Evolutionary conservation across 331 rosid species (phyloP).

Genomic region (Spiraea crenata): DNA sequence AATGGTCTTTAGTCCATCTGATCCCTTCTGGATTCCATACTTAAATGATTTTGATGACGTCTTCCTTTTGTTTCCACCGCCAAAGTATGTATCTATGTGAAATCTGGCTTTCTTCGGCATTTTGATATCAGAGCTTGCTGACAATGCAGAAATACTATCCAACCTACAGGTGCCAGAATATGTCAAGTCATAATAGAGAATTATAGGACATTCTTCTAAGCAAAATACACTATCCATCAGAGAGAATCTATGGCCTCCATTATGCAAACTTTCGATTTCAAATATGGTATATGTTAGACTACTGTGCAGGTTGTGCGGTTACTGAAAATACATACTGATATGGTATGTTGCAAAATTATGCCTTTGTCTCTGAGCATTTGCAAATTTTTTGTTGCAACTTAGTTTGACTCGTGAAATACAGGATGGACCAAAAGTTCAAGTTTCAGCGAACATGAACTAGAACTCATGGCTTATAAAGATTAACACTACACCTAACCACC

Average conservation of each 20-base stretch:
- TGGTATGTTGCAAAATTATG: not conserved
- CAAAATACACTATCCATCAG: not conserved
- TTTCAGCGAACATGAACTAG: not conserved
- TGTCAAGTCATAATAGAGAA: not conserved
- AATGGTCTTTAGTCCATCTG: constrained; percentile 69
- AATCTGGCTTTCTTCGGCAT: constrained; percentile 57
- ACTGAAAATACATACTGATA: not conserved
- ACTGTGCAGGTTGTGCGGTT: too few species aligned
- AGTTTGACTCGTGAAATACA: not conserved
- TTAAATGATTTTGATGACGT: constrained; percentile 55
- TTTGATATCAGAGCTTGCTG: constrained; percentile 33
- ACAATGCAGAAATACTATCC: constrained; percentile 57
- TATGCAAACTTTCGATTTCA: not conserved
- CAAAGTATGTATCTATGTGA: constrained; percentile 40
- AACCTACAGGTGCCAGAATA: constrained; percentile 51
- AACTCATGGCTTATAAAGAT: not conserved
- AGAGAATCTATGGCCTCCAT: not conserved
- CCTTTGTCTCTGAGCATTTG: not conserved
- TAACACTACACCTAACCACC: not conserved
- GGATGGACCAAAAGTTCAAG: not conserved
- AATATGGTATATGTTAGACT: not conserved
- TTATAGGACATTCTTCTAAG: not conserved
- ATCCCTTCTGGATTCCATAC: constrained; percentile 53
- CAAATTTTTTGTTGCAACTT: not conserved
- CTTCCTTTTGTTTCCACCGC: constrained; percentile 32